Conservation (phyloP, 176 grass and related monocot species). For the Avena sativa region DNA sequence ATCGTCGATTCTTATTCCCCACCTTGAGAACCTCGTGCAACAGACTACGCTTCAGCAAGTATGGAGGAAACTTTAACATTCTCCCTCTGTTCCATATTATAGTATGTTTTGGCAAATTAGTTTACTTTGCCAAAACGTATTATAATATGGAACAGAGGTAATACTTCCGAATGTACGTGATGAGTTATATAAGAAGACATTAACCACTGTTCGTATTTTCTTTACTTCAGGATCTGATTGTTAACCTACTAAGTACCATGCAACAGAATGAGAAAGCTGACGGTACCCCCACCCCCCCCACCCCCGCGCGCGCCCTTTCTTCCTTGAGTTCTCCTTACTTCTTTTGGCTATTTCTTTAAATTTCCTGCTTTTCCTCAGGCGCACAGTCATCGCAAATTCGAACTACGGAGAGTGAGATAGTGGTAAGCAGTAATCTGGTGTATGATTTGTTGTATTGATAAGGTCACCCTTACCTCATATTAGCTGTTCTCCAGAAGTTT, state of each 20-base stretch:
- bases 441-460: constrained; percentile 12
- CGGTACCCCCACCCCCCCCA: constrained; percentile 45
- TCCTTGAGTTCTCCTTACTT: background rate
- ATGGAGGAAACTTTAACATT: constrained; percentile 26
- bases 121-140: too few species aligned
- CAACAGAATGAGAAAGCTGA: constrained; percentile 84
- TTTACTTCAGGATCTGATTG: constrained; percentile 83
- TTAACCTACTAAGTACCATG: constrained; percentile 81
- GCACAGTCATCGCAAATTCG: constrained; percentile 55
- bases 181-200: constrained; percentile 41
- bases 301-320: background rate
- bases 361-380: constrained; percentile 51
- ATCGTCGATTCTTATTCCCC: constrained; percentile 82
- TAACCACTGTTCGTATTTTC: constrained; percentile 30
- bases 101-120: too few species aligned
- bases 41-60: constrained; percentile 97
- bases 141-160: too few species aligned
- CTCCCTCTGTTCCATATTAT: too few species aligned
- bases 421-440: constrained; percentile 41
- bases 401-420: constrained; percentile 51
- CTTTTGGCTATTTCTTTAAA: constrained; percentile 19
- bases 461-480: background rate
- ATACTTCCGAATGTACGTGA: constrained; percentile 26
- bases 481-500: constrained; percentile 21
- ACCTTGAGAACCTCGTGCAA: constrained; percentile 97